Evolutionary conservation across 768 basidiomycete genomes (phyloP), one percentile per base, ranked within the genome.

Genomic region (Candolleomyces eurysporus): DNA sequence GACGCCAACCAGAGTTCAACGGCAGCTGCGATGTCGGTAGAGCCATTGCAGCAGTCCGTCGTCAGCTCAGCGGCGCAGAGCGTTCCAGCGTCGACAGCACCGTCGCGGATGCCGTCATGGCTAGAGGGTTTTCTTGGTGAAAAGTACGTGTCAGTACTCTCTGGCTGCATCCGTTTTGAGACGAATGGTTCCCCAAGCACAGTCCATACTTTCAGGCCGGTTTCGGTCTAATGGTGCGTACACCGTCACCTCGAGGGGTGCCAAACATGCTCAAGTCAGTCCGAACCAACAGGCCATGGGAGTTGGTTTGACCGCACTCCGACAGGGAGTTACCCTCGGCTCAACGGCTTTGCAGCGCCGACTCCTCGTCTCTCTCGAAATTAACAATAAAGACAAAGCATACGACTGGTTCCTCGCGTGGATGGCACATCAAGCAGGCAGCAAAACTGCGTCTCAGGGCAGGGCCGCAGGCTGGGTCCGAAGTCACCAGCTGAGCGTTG

Each of bases 141-240:
- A 78, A 91, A 91, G 89, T 91, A 71, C 76, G 89, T 79, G 55
- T 60, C 55, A 60, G 40, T 67, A 59, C 50, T 43, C 16, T 13
- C 32, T 45, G 53, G 10, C 7, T 36, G 14, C 39, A 13, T 32
- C 31, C 31, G 31, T 31, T 61, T 56, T 49, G 57, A 21, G 49
- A 13, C n/a, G 60, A 53, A 62, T 57, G 48, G 32, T 59, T 43
- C 57, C 69, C 76, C 70, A 83, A 82, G 76, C 67, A 69, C 68
- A 99, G 97, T 72, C 96, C 94, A 42, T 96, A 94, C 78, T 98
- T 99, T 71, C 93, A 96, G 71, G 97, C 96, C 52, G 96, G 97
- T 30, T 98, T 98, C 68, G 97, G 96, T 40, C 84, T 99, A 42
- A 96, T 98, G 95, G 96, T 96, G 51, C 65, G 68, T 62, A 48